Conservation (phyloP, 495 filamentous ascomycete genomes). For the Penicillium dipodomyicola region DNA sequence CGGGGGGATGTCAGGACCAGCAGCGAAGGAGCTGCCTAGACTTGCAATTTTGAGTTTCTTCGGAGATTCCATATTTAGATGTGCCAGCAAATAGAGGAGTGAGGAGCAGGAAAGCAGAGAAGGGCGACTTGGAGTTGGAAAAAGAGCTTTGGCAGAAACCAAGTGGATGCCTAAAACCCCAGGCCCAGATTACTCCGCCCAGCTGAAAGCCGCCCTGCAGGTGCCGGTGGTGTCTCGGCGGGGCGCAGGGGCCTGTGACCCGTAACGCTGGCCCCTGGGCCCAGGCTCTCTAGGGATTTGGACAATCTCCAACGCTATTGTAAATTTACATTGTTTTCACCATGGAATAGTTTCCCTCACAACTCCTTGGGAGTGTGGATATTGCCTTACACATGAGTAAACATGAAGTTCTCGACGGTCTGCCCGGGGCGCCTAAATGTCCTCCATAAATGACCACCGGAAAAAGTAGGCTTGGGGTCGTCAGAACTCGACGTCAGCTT, state of each 20-base stretch:
- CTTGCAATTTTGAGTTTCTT: slow-evolving; percentile 18
- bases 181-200: background rate
- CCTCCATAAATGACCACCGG: no score
- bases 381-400: background rate
- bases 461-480: background rate
- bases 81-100: background rate
- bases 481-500: background rate
- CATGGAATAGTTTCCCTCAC: background rate
- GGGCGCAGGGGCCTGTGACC: background rate
- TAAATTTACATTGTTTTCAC: no score
- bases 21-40: slow-evolving; percentile 44
- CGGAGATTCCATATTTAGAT: background rate
- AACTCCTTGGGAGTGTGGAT: background rate
- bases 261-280: background rate
- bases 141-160: background rate
- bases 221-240: no score
- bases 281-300: background rate
- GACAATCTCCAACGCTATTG: no score
- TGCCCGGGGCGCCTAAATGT: background rate
- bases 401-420: background rate
- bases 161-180: background rate
- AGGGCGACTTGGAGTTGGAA: background rate
- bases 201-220: background rate
- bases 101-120: background rate
- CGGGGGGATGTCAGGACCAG: slow-evolving; percentile 44